These are phyloP conservation scores for Phytophthora pisi DNA, from an alignment of 352 stramenopile species.

Conservation along the genomic window DNA sequence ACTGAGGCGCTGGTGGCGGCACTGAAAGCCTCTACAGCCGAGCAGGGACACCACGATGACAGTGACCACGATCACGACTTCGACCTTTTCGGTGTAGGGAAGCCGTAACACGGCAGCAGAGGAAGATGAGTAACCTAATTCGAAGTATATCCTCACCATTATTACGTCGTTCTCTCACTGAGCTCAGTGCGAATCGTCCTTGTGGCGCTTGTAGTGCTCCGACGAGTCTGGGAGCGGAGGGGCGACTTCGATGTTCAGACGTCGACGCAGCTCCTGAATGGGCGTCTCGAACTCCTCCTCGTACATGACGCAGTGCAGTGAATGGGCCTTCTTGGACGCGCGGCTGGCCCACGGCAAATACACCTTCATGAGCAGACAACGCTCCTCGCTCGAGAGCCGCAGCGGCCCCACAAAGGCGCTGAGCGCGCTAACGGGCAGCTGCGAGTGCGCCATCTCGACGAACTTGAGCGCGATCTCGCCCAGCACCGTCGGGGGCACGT, in stretches of 20 bases:
- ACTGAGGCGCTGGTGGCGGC: slow-evolving; percentile 17
- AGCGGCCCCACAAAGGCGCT: slow-evolving; percentile 91
- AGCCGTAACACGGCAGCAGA: slow-evolving; percentile 20
- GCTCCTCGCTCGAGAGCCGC: slow-evolving; percentile 76
- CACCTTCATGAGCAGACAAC: slow-evolving; percentile 71
- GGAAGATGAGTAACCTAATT: slow-evolving; percentile 18
- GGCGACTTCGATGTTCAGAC: slow-evolving; percentile 57
- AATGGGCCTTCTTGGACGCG: slow-evolving; percentile 66
- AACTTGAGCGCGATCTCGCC: slow-evolving; percentile 98
- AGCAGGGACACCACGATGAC: slow-evolving; percentile 19
- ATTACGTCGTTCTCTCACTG: background rate
- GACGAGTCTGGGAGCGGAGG: slow-evolving; percentile 41
- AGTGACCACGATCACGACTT: slow-evolving; percentile 30
- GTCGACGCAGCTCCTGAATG: slow-evolving; percentile 85
- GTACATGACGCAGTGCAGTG: slow-evolving; percentile 96
- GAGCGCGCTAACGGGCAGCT: slow-evolving; percentile 94
- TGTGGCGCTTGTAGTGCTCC: slow-evolving; percentile 35
- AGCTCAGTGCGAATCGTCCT: slow-evolving; percentile 22
- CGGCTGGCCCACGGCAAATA: slow-evolving; percentile 96
- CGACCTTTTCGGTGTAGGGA: slow-evolving; percentile 38
- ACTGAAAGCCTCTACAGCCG: slow-evolving; percentile 14
- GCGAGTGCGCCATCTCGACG: slow-evolving; percentile 97
- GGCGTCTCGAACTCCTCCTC: slow-evolving; percentile 95
- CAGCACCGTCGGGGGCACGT: slow-evolving; percentile 93
- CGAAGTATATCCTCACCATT: slow-evolving; percentile 6